Evolutionary conservation across 108 stramenopile species (phyloP).

Genomic region (Schizochytrium sp.): DNA sequence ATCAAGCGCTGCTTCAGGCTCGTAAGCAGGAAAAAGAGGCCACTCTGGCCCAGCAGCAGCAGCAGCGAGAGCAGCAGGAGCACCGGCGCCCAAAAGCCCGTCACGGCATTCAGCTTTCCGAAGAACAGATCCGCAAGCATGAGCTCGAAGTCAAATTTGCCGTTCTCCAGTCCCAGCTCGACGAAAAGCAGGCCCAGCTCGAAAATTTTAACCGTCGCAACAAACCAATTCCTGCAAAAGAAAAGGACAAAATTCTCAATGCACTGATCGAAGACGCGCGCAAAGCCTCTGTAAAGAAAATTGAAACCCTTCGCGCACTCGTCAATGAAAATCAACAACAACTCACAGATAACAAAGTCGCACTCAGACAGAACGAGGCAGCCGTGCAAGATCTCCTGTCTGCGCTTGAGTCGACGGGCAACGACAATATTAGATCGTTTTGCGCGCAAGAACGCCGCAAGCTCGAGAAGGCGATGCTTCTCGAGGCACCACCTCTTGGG

Average conservation of each 20-base stretch:
- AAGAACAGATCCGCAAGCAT: not conserved
- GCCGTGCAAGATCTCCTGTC: not conserved
- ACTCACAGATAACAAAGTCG: not conserved
- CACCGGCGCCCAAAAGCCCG: not conserved
- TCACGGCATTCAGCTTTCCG: not conserved
- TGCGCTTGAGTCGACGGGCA: not conserved
- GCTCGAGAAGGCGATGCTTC: not conserved
- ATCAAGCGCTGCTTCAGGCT: not conserved
- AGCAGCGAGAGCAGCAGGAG: not conserved
- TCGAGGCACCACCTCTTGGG: not conserved
- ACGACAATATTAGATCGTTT: not conserved
- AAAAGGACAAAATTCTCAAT: not conserved
- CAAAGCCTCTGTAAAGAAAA: not conserved
- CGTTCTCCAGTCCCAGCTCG: not conserved
- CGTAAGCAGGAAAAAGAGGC: not conserved
- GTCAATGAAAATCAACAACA: not conserved
- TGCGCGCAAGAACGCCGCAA: not conserved
- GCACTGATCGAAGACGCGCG: not conserved
- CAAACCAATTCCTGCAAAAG: not conserved
- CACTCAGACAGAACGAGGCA: not conserved
- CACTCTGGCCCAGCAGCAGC: not conserved
- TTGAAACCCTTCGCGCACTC: not conserved
- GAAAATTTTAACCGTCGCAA: not conserved
- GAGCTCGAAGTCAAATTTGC: not conserved
- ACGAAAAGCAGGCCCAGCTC: not conserved